Percentiles rank a stretch among this genome's conserved stretches.
These are phyloP conservation scores for Botrytis pseudocinerea DNA, from an alignment of 2,329 filamentous ascomycete genomes.

Conservation along the genomic window DNA sequence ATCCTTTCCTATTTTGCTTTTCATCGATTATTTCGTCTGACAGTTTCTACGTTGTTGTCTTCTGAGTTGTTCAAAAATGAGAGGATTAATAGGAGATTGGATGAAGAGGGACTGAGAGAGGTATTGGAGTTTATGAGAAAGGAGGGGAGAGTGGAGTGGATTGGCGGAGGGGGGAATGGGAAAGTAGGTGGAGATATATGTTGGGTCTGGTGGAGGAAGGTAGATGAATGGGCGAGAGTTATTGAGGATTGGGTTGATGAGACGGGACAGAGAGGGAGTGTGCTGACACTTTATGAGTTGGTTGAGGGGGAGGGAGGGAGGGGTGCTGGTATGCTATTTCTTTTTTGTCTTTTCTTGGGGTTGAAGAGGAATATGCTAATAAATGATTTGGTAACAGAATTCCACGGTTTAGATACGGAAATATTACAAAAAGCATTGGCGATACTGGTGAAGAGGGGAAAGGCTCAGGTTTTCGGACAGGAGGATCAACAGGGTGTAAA, in stretches of 20 bases:
- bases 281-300: slow-evolving; percentile 91
- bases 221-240: slow-evolving; percentile 82
- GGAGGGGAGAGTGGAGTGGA: slow-evolving; percentile 67
- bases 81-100: slow-evolving; percentile 53
- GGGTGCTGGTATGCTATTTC: slow-evolving; percentile 55
- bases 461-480: slow-evolving; percentile 88
- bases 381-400: slow-evolving; percentile 53
- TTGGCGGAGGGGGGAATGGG: slow-evolving; percentile 61
- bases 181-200: slow-evolving; percentile 52
- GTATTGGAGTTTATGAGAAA: slow-evolving; percentile 60
- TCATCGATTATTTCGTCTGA: slow-evolving; percentile 74
- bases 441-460: slow-evolving; percentile 83
- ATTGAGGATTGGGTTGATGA: slow-evolving; percentile 56
- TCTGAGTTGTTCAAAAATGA: slow-evolving; percentile 61
- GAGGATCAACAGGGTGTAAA: slow-evolving; percentile 91
- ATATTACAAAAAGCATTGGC: slow-evolving; percentile 76
- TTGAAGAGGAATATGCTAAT: neutral
- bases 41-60: slow-evolving; percentile 61
- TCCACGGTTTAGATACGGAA: slow-evolving; percentile 84
- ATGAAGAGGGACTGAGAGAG: slow-evolving; percentile 54
- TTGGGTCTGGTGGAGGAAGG: slow-evolving; percentile 82
- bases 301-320: slow-evolving; percentile 79
- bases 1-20: slow-evolving; percentile 81
- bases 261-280: slow-evolving; percentile 83
- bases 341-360: neutral